phyloP scores from a whole-genome alignment of 768 basidiomycete genomes.

The Russula olivacea region DNA sequence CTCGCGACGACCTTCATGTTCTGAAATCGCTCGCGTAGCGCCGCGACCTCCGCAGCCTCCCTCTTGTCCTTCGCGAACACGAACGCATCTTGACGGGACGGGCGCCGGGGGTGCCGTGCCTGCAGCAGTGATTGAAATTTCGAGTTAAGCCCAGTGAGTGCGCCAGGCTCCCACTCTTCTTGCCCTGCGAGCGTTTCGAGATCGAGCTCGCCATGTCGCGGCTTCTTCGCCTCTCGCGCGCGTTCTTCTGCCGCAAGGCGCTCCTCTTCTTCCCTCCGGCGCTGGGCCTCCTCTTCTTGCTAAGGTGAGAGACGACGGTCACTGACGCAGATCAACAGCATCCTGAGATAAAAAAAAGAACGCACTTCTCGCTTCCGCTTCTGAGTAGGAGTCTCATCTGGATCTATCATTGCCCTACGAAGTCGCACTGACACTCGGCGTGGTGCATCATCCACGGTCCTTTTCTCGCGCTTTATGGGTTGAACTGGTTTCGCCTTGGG shows the following conservation, averaged over 20 bases:
- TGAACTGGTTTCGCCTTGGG: constrained; percentile 57
- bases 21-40: constrained; percentile 49
- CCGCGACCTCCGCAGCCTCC: constrained; percentile 45
- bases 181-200: constrained; percentile 42
- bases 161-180: constrained; percentile 43
- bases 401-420: constrained; percentile 44
- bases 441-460: constrained; percentile 39
- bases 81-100: constrained; percentile 47
- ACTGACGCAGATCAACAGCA: not conserved
- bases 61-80: constrained; percentile 42
- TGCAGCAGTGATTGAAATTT: constrained; percentile 40
- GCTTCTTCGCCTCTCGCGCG: constrained; percentile 55
- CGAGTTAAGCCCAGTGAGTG: constrained; percentile 42
- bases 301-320: constrained; percentile 24
- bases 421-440: constrained; percentile 64
- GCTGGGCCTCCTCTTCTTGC: constrained; percentile 47
- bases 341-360: not conserved
- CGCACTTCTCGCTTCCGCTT: constrained; percentile 62
- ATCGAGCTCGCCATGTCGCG: constrained; percentile 62
- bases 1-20: constrained; percentile 61
- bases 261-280: constrained; percentile 55
- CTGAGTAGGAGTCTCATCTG: constrained; percentile 59
- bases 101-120: constrained; percentile 35
- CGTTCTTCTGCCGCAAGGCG: constrained; percentile 56
- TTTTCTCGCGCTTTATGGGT: constrained; percentile 48